Percentiles rank a stretch among this genome's conserved stretches.
Evolutionary conservation across 345 rosid species (phyloP).

Genomic region (Eucalyptus cloeziana): DNA sequence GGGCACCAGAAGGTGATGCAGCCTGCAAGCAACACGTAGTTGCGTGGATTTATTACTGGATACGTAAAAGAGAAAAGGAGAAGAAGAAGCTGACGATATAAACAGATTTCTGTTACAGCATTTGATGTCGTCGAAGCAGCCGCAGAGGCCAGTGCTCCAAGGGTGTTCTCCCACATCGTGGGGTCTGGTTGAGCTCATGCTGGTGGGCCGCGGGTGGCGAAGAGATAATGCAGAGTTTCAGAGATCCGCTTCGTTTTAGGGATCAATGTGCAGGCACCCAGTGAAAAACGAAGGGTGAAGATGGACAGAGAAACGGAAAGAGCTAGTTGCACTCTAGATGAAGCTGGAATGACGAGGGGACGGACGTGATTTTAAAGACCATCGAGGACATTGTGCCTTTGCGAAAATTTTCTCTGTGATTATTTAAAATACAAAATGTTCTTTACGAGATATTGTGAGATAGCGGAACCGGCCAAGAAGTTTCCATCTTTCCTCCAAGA

Average conservation of each 20-base stretch:
- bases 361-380: too few species aligned
- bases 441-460: too few species aligned
- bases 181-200: background rate
- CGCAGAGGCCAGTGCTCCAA: slow-evolving; percentile 26
- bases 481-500: too few species aligned
- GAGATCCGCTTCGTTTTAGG: background rate
- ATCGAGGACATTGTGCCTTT: too few species aligned
- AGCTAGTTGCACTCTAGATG: too few species aligned
- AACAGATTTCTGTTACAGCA: slow-evolving; percentile 9
- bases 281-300: background rate
- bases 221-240: background rate
- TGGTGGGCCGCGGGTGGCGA: background rate
- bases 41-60: background rate
- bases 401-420: too few species aligned
- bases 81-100: background rate
- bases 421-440: too few species aligned
- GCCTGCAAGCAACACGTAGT: slow-evolving; percentile 3
- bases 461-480: too few species aligned
- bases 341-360: too few species aligned
- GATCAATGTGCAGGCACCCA: background rate
- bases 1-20: slow-evolving; percentile 28
- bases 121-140: slow-evolving; percentile 16
- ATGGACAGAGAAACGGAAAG: too few species aligned
- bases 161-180: background rate
- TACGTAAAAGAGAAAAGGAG: background rate